These are phyloP conservation scores for Curvularia hawaiiensis DNA, from an alignment of 2,329 filamentous ascomycete species.

Conservation along the genomic window DNA sequence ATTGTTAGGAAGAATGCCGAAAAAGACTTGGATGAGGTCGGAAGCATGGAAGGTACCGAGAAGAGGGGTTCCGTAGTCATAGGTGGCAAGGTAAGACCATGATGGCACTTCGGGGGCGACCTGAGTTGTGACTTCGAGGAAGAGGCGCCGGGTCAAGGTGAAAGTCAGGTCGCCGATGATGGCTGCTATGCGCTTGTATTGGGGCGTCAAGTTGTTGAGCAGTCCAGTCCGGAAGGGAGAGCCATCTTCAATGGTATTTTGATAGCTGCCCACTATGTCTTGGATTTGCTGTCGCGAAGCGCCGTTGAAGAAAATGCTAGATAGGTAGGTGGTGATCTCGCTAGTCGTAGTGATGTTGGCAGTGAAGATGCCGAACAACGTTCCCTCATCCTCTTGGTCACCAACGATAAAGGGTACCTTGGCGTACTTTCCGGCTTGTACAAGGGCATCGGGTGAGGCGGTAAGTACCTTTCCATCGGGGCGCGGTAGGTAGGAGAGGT, in stretches of 20 bases:
- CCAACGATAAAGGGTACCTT: slow-evolving; percentile 70
- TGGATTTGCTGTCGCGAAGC: slow-evolving; percentile 59
- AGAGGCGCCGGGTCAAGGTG: slow-evolving; percentile 70
- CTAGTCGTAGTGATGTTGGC: slow-evolving; percentile 67
- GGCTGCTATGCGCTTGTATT: slow-evolving; percentile 77
- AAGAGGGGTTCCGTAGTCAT: slow-evolving; percentile 72
- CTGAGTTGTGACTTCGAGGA: slow-evolving; percentile 57
- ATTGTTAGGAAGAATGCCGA: slow-evolving; percentile 66
- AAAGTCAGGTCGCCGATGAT: slow-evolving; percentile 78
- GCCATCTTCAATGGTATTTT: slow-evolving; percentile 60
- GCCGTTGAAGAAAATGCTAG: slow-evolving; percentile 63
- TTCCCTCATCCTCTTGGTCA: slow-evolving; percentile 81
- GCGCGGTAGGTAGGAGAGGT: slow-evolving; percentile 74
- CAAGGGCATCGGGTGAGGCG: slow-evolving; percentile 66
- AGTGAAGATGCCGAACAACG: slow-evolving; percentile 73
- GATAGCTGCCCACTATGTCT: slow-evolving; percentile 67
- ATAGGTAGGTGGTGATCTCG: slow-evolving; percentile 67
- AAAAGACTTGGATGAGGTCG: slow-evolving; percentile 73
- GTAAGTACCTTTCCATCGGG: slow-evolving; percentile 70
- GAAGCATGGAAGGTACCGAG: slow-evolving; percentile 77
- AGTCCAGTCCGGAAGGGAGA: slow-evolving; percentile 73
- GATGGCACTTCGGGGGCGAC: slow-evolving; percentile 63
- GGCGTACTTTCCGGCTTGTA: slow-evolving; percentile 59
- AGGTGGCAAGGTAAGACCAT: slow-evolving; percentile 79
- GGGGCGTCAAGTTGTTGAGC: slow-evolving; percentile 74